Evolutionary conservation across 495 filamentous ascomycete species (phyloP).

Genomic region (Penicillium cinerascens): DNA sequence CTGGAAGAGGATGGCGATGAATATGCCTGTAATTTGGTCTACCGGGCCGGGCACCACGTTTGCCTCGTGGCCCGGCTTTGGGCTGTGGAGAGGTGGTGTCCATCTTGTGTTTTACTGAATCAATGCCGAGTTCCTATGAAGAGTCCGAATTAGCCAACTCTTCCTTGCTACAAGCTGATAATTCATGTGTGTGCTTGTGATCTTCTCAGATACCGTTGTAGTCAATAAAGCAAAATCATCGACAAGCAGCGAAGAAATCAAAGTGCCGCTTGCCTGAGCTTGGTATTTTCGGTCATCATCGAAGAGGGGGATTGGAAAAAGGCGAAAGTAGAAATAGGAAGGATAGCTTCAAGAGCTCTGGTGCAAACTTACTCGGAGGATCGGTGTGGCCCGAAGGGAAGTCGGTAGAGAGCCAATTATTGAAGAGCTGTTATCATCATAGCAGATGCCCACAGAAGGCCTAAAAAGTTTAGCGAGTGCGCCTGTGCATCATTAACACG

Average conservation of each 20-base stretch:
- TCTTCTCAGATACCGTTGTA: conserved; percentile 99
- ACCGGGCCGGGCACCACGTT: conserved; percentile 38
- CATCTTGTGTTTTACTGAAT: neutral
- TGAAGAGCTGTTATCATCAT: neutral
- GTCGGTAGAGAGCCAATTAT: neutral
- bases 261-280: conserved; percentile 53
- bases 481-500: conserved; percentile 15
- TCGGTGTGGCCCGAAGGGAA: conserved; percentile 1
- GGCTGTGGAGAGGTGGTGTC: conserved; percentile 9
- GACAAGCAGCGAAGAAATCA: conserved; percentile 72
- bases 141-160: conserved; percentile 22
- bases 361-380: conserved; percentile 18
- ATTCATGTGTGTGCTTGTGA: conserved; percentile 5
- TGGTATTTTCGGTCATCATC: conserved; percentile 45
- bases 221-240: conserved; percentile 73
- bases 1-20: conserved; percentile 75
- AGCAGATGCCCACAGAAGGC: neutral
- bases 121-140: neutral
- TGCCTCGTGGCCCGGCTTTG: conserved; percentile 13
- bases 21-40: conserved; percentile 66
- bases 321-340: neutral
- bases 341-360: conserved; percentile 11
- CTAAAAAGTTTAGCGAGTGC: conserved; percentile 3
- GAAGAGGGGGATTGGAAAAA: conserved; percentile 19
- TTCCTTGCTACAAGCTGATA: conserved; percentile 6